Conservation (phyloP, 345 rosid species). For the Schrenkiella parvula region DNA sequence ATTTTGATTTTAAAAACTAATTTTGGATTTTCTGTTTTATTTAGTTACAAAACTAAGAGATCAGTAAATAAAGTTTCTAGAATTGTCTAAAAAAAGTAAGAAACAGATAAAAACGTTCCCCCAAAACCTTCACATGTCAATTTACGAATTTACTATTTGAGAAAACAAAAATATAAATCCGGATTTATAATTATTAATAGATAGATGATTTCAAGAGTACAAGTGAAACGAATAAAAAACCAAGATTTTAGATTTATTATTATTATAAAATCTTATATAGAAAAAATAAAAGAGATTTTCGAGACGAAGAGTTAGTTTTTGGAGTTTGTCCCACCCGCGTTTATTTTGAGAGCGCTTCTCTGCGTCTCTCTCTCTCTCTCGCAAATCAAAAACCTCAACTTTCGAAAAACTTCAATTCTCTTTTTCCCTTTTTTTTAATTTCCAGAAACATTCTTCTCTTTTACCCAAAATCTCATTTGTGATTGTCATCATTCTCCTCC, state of each 20-base stretch:
- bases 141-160: slow-evolving; percentile 24
- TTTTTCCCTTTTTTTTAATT: not conserved
- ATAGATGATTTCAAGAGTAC: not conserved
- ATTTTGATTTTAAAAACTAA: not conserved
- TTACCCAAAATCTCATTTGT: not conserved
- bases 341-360: slow-evolving; percentile 28
- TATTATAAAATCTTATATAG: not conserved
- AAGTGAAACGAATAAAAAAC: slow-evolving; percentile 18
- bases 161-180: not conserved
- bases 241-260: not conserved
- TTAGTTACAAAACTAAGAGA: slow-evolving; percentile 18
- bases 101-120: slow-evolving; percentile 12
- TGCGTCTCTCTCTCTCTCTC: slow-evolving; percentile 26
- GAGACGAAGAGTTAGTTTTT: slow-evolving; percentile 9
- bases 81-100: slow-evolving; percentile 21
- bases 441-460: slow-evolving; percentile 24
- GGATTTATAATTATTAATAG: slow-evolving; percentile 12
- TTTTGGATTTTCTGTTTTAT: slow-evolving; percentile 18
- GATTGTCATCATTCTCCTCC: not conserved
- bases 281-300: not conserved
- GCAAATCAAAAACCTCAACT: slow-evolving; percentile 32
- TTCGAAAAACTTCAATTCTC: slow-evolving; percentile 16
- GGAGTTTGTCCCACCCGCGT: slow-evolving; percentile 30
- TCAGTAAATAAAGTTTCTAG: slow-evolving; percentile 6
- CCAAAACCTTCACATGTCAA: slow-evolving; percentile 15